Evolutionary conservation across 2,329 filamentous ascomycete genomes (phyloP).

Genomic region (Trichoderma citrinoviride): DNA sequence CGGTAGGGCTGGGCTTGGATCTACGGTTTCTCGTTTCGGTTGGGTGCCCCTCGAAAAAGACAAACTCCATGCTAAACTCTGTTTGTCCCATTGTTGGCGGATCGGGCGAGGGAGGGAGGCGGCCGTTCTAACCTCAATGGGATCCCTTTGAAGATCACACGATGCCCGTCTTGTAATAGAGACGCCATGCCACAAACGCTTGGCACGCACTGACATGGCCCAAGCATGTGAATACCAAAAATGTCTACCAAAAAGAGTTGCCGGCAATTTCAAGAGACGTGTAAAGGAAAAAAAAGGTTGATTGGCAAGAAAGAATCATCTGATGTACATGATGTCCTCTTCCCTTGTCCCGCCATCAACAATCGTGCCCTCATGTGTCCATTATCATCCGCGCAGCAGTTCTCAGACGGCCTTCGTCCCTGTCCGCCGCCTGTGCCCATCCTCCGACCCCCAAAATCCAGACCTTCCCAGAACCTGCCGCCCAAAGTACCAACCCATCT

Average conservation of each 20-base stretch:
- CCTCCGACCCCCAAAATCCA: constrained; percentile 11
- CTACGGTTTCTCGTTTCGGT: no score
- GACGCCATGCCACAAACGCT: no score
- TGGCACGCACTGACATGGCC: background rate
- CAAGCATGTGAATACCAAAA: background rate
- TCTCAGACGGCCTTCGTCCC: background rate
- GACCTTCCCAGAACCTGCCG: constrained; percentile 15
- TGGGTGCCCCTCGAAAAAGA: no score
- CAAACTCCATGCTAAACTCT: background rate
- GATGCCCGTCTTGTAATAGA: background rate
- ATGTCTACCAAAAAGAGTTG: background rate
- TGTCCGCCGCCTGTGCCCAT: background rate
- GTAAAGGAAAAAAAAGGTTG: constrained; percentile 21
- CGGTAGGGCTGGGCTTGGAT: constrained; percentile 11
- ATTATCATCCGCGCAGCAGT: constrained; percentile 23
- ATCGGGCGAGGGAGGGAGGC: background rate
- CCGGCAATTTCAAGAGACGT: background rate
- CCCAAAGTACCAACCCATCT: constrained; percentile 14
- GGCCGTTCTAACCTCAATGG: constrained; percentile 15
- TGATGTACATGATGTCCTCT: constrained; percentile 21
- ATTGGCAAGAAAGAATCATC: constrained; percentile 23
- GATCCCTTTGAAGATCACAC: constrained; percentile 5
- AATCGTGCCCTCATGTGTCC: constrained; percentile 24
- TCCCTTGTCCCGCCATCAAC: constrained; percentile 19
- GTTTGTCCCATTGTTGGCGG: background rate